phyloP scores from a whole-genome alignment of 495 filamentous ascomycete genomes.

The Penicillium samsonianum region DNA sequence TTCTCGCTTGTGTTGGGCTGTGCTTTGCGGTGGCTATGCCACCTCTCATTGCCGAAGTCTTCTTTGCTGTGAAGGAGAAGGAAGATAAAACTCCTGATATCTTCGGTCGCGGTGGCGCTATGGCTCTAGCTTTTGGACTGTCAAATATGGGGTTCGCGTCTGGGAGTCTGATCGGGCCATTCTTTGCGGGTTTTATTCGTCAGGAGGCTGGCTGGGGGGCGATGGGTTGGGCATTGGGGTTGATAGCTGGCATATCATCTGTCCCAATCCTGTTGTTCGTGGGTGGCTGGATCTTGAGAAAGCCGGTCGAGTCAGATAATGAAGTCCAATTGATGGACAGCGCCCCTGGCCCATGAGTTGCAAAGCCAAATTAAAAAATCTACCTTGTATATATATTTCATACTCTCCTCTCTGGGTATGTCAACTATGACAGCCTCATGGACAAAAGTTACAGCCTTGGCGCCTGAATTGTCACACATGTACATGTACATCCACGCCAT shows the following conservation, averaged over 20 bases:
- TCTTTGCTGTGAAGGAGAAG: conserved; percentile 59
- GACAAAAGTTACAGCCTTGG: no score
- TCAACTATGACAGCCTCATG: no score
- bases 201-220: conserved; percentile 62
- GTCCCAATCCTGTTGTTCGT: conserved; percentile 25
- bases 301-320: conserved; percentile 1
- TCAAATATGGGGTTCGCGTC: conserved; percentile 59
- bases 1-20: conserved; percentile 65
- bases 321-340: not conserved
- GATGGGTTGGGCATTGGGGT: conserved; percentile 56
- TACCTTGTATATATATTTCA: not conserved
- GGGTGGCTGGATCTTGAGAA: conserved; percentile 29
- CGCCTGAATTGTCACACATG: no score
- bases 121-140: conserved; percentile 61
- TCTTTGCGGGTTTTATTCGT: conserved; percentile 62
- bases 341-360: not conserved
- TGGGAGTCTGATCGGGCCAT: conserved; percentile 60
- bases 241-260: conserved; percentile 31
- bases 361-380: not conserved
- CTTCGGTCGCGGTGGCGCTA: conserved; percentile 52
- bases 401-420: not conserved
- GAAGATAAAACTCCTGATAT: conserved; percentile 52
- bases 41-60: conserved; percentile 69
- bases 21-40: conserved; percentile 58
- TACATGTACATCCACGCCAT: no score